Evolutionary conservation across 805 yeast genomes (phyloP).

Genomic region (Clavispora vitiphila): DNA sequence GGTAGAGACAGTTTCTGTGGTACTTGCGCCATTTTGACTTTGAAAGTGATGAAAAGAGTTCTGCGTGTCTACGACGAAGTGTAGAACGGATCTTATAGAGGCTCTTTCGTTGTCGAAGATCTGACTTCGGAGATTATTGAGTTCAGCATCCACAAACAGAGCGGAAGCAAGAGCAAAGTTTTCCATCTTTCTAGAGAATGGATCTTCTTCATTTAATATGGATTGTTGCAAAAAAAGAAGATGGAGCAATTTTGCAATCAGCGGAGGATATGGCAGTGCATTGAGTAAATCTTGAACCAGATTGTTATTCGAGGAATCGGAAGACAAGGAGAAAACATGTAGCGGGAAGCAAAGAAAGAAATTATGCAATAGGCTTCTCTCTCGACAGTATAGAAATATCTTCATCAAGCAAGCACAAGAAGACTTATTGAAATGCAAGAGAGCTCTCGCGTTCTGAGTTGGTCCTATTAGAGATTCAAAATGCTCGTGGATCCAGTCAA

Average conservation of each 20-base stretch:
- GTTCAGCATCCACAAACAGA: slow-evolving; percentile 10
- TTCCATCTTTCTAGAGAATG: background rate
- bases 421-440: slow-evolving; percentile 12
- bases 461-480: slow-evolving; percentile 3
- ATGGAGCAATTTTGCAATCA: slow-evolving; percentile 19
- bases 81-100: slow-evolving; percentile 4
- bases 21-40: background rate
- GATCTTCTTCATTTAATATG: background rate
- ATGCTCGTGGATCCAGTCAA: slow-evolving; percentile 23
- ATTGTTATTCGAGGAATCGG: background rate
- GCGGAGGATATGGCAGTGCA: slow-evolving; percentile 10
- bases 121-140: slow-evolving; percentile 6
- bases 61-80: slow-evolving; percentile 5
- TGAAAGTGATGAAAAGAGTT: slow-evolving; percentile 1
- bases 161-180: slow-evolving; percentile 2
- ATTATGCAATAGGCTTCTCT: slow-evolving; percentile 14
- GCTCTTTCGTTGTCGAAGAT: slow-evolving; percentile 1
- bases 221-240: slow-evolving; percentile 18
- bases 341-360: slow-evolving; percentile 19
- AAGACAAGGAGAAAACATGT: slow-evolving; percentile 2
- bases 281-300: background rate
- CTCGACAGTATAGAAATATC: slow-evolving; percentile 20
- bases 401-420: slow-evolving; percentile 21
- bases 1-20: background rate
- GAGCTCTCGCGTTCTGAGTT: background rate